phyloP scores from a whole-genome alignment of 306 rosid genomes.

The Cyamopsis tetragonoloba region DNA sequence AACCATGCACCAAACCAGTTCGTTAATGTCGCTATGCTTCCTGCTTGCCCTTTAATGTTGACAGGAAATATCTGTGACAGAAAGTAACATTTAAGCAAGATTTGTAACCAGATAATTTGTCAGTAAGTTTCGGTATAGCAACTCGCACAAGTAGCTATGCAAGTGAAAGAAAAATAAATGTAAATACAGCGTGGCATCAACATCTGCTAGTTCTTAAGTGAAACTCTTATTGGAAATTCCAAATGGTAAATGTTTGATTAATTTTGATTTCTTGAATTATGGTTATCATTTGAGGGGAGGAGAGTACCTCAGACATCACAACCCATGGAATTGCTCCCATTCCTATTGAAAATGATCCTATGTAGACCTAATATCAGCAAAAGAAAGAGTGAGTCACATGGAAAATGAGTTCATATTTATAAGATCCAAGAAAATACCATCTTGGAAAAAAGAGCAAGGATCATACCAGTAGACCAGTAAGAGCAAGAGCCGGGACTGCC shows the following conservation, averaged over 20 bases:
- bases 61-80: slow-evolving; percentile 76
- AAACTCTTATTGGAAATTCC: not conserved
- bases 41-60: slow-evolving; percentile 77
- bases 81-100: not conserved
- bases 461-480: slow-evolving; percentile 68
- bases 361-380: slow-evolving; percentile 52
- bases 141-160: not conserved
- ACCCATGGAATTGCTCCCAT: slow-evolving; percentile 99
- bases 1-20: slow-evolving; percentile 96
- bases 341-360: slow-evolving; percentile 76
- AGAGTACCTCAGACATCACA: slow-evolving; percentile 85
- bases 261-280: not conserved
- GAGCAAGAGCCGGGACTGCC: slow-evolving; percentile 61
- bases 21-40: slow-evolving; percentile 81
- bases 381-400: not conserved
- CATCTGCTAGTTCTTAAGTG: not conserved
- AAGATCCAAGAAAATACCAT: not conserved
- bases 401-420: slow-evolving; percentile 15
- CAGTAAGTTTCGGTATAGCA: slow-evolving; percentile 11
- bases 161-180: not conserved
- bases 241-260: not conserved
- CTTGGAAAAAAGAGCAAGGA: not conserved
- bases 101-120: not conserved
- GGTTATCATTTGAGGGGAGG: not conserved
- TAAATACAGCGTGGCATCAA: not conserved